Percentiles rank a stretch among this genome's conserved stretches.
phyloP scores from a whole-genome alignment of 139 green algal species.

The Coccomyxa sp. region DNA sequence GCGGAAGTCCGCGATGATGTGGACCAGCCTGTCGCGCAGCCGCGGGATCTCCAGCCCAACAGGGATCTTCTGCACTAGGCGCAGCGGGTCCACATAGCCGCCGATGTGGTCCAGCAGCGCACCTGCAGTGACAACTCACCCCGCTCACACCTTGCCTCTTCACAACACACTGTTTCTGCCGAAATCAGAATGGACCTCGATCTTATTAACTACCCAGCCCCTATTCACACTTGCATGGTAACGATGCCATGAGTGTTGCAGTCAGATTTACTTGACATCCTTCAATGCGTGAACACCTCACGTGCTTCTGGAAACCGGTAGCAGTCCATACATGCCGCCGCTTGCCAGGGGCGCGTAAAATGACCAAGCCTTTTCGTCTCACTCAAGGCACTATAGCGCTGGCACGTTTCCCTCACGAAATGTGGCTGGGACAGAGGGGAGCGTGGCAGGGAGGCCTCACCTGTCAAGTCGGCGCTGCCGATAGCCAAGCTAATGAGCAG shows the following conservation, averaged over 20 bases:
- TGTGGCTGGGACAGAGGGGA: background rate
- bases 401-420: too few relatives aligned
- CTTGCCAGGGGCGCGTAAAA: too few relatives aligned
- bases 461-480: slow-evolving; percentile 58
- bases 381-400: too few relatives aligned
- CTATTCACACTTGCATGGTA: too few relatives aligned
- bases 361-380: too few relatives aligned
- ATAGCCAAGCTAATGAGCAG: slow-evolving; percentile 80
- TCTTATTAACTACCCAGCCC: too few relatives aligned
- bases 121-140: slow-evolving; percentile 32
- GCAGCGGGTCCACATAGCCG: slow-evolving; percentile 80
- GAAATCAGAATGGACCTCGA: too few relatives aligned
- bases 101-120: slow-evolving; percentile 80
- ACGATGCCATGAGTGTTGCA: too few relatives aligned
- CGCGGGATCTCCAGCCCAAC: slow-evolving; percentile 64
- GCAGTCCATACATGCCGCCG: too few relatives aligned
- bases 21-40: slow-evolving; percentile 72
- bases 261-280: too few relatives aligned
- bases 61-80: slow-evolving; percentile 74
- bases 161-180: background rate
- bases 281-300: too few relatives aligned
- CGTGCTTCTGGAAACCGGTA: too few relatives aligned
- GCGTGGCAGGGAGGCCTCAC: slow-evolving; percentile 17
- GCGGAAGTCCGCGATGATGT: slow-evolving; percentile 89
- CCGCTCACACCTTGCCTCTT: background rate